These are phyloP conservation scores for Lasiodiplodia citricola DNA, from an alignment of 2,329 filamentous ascomycete species.

Conservation along the genomic window DNA sequence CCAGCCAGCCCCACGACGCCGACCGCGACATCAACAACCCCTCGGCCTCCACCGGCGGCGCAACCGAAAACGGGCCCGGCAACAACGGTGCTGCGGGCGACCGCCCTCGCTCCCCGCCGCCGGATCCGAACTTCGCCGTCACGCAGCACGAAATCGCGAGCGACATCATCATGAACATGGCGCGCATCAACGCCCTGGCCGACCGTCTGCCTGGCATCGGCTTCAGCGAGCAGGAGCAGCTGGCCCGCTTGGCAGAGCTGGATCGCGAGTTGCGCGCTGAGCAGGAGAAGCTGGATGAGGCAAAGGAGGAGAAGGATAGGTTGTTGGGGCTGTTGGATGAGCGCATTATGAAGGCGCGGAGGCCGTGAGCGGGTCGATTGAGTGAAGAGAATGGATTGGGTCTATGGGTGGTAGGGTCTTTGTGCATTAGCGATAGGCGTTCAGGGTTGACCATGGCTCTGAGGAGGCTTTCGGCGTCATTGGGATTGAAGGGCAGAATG, in stretches of 20 bases:
- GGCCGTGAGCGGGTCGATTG: conserved; percentile 29
- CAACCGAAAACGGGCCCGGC: conserved; percentile 27
- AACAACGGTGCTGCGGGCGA: conserved; percentile 11
- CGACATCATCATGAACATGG: conserved; percentile 79
- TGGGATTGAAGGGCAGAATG: neutral
- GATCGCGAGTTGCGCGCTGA: conserved; percentile 50
- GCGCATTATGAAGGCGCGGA: conserved; percentile 50
- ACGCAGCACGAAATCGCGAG: conserved; percentile 68
- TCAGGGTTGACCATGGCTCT: neutral
- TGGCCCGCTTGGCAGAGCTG: conserved; percentile 59
- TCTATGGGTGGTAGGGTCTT: neutral
- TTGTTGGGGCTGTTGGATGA: conserved; percentile 54
- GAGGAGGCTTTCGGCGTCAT: neutral
- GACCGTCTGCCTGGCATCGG: conserved; percentile 77
- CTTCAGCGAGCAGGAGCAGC: conserved; percentile 78
- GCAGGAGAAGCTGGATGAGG: conserved; percentile 47
- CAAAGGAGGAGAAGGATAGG: conserved; percentile 49
- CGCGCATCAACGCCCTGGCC: conserved; percentile 81
- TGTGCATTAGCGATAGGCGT: neutral
- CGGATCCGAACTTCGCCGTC: conserved; percentile 19
- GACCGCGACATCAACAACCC: conserved; percentile 35
- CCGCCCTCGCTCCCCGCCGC: conserved; percentile 18
- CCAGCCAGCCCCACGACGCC: conserved; percentile 48
- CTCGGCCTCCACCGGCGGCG: conserved; percentile 27
- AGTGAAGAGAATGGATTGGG: no score